phyloP scores from a whole-genome alignment of 495 filamentous ascomycete genomes.

The Cryomyces antarcticus region DNA sequence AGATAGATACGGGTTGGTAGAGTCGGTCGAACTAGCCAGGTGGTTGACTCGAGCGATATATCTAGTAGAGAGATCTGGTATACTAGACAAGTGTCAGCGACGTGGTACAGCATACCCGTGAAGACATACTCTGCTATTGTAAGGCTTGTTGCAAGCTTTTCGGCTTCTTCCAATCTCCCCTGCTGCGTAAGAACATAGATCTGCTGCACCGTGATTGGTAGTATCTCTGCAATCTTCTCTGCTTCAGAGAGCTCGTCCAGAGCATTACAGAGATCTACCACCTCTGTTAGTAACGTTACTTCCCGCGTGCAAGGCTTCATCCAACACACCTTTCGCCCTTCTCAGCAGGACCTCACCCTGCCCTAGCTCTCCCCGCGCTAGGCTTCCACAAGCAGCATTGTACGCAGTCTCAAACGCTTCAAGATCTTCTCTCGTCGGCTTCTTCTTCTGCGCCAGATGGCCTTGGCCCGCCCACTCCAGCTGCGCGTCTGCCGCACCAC shows the following conservation, averaged over 20 bases:
- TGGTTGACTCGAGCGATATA: conserved; percentile 64
- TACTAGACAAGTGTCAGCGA: conserved; percentile 27
- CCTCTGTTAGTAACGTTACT: background rate
- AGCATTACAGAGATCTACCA: conserved; percentile 55
- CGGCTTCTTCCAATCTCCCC: conserved; percentile 56
- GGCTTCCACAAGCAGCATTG: conserved; percentile 73
- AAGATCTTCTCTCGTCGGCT: conserved; percentile 51
- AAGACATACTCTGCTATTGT: conserved; percentile 36
- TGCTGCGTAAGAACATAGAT: conserved; percentile 55
- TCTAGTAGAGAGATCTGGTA: conserved; percentile 57
- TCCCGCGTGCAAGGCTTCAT: background rate
- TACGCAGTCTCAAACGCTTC: conserved; percentile 87
- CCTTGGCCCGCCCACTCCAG: conserved; percentile 58
- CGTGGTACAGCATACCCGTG: background rate
- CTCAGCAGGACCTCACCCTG: conserved; percentile 64
- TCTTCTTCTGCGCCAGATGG: conserved; percentile 29
- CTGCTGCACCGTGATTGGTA: conserved; percentile 75
- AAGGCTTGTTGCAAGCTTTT: conserved; percentile 41
- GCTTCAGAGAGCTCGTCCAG: conserved; percentile 66
- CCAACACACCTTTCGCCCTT: conserved; percentile 43
- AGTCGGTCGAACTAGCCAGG: conserved; percentile 32
- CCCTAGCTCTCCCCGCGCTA: conserved; percentile 56
- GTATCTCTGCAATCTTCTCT: conserved; percentile 62
- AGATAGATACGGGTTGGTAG: conserved; percentile 57
- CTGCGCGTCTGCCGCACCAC: conserved; percentile 61